phyloP scores from a whole-genome alignment of 2,329 filamentous ascomycete species.

The Claviceps paspali region DNA sequence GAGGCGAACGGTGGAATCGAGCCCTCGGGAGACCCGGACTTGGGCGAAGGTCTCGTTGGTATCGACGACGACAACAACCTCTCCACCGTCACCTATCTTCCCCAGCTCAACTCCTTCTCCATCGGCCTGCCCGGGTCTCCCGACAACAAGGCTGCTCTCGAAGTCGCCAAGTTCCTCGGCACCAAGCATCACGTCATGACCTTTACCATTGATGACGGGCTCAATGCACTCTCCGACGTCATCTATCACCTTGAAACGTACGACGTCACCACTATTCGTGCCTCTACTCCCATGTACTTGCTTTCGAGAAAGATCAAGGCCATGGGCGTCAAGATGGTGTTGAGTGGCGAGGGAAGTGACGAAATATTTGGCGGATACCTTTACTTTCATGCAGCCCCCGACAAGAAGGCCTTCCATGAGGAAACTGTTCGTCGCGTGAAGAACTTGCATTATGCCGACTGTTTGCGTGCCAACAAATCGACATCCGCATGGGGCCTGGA shows the following conservation, averaged over 20 bases:
- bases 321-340: constrained; percentile 98
- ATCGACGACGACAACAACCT: constrained; percentile 88
- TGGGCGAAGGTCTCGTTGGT: constrained; percentile 65
- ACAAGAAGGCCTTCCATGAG: constrained; percentile 84
- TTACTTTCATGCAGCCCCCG: constrained; percentile 91
- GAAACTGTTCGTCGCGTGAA: constrained; percentile 91
- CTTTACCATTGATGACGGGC: constrained; percentile 92
- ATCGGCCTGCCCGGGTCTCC: constrained; percentile 89
- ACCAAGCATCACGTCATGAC: constrained; percentile 98
- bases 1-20: constrained; percentile 28
- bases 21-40: constrained; percentile 35
- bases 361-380: constrained; percentile 98
- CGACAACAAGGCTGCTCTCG: constrained; percentile 78
- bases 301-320: constrained; percentile 98
- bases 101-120: constrained; percentile 96
- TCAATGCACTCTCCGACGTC: constrained; percentile 87
- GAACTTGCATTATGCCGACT: constrained; percentile 93
- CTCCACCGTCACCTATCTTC: constrained; percentile 77
- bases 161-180: constrained; percentile 91
- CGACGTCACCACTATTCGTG: constrained; percentile 96
- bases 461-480: constrained; percentile 96
- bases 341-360: constrained; percentile 91
- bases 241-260: constrained; percentile 97
- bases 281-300: constrained; percentile 97
- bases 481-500: constrained; percentile 96